Evolutionary conservation across 1,284 basidiomycete species (phyloP), one percentile per base, ranked within the genome.

Genomic region (Irpex sp.): DNA sequence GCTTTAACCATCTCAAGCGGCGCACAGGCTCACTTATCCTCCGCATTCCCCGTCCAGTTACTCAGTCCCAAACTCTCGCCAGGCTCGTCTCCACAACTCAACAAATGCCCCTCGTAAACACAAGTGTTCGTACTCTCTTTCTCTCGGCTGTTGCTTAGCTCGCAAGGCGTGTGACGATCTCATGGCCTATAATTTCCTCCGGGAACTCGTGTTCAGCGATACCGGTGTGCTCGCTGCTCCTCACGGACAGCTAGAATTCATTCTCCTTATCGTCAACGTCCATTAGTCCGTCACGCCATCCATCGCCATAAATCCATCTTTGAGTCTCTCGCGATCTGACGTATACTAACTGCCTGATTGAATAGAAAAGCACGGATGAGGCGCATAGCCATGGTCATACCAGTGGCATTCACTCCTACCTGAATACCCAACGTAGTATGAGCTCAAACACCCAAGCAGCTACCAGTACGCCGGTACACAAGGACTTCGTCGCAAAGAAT

Each of bases 401-500:
- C 21, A 48, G 26, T 36, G 26, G 52, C 34, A 57, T 65, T 4
- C 62, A 65, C 59, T n/a, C 61, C n/a, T 63, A 57, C 57, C 51
- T 64, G 62, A 62, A 65, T 65, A 65, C 64, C 31, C 65, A 60
- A 34, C 58, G 56, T 57, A 54, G 58, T 51, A 61, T 64, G 34
- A 61, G 58, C 61, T 62, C 63, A 57, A 64, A 57, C 64, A 54
- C 60, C 7, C 60, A 37, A 64, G 40, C 58, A 34, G 36, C 56
- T 19, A 49, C 48, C 56, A 67, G 65, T 49, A 72, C 72, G 73
- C 68, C 71, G 40, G 72, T 68, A 15, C 59, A 75, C 63, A 66
- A 72, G 21, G 70, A 52, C 57, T 80, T 80, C 65, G 64, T 65
- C 5, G 68, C 68, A 57, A 75, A 77, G 37, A 82, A 81, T 68